Percentiles rank a stretch among this genome's conserved stretches.
phyloP scores from a whole-genome alignment of 352 stramenopile genomes.

The Phytopythium montanum region DNA sequence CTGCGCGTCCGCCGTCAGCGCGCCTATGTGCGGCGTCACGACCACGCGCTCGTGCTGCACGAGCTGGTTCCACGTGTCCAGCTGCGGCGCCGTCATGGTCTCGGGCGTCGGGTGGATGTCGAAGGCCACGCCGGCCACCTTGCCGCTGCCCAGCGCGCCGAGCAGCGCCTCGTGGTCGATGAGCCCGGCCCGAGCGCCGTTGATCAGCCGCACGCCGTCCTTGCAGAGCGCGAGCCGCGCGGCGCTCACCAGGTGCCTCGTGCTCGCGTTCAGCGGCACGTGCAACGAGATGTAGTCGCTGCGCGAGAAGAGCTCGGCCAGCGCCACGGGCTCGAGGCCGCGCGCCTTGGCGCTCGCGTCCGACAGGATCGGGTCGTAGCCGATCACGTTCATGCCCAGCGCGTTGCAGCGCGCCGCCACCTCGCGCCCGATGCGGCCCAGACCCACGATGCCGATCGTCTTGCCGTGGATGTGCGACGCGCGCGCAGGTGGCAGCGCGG shows the following conservation, averaged over 20 bases:
- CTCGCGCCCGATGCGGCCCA: conserved; percentile 92
- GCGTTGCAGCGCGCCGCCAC: conserved; percentile 91
- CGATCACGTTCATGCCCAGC: conserved; percentile 94
- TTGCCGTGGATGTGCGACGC: conserved; percentile 86
- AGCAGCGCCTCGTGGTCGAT: conserved; percentile 92
- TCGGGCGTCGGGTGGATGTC: conserved; percentile 45
- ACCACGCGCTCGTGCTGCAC: conserved; percentile 90
- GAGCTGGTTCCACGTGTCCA: conserved; percentile 65
- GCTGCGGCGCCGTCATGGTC: conserved; percentile 26
- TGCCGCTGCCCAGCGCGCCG: conserved; percentile 73
- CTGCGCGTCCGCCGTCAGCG: conserved; percentile 93
- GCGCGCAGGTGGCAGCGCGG: conserved; percentile 20
- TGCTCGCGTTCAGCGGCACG: conserved; percentile 94
- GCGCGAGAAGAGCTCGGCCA: conserved; percentile 85
- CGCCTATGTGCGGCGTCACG: conserved; percentile 94
- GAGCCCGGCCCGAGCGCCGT: conserved; percentile 92
- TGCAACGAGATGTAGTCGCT: conserved; percentile 97
- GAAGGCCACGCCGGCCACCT: conserved; percentile 75
- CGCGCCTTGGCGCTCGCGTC: conserved; percentile 69
- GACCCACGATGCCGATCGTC: conserved; percentile 92
- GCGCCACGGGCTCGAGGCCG: conserved; percentile 80
- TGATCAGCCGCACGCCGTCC: conserved; percentile 91
- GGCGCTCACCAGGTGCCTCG: conserved; percentile 88
- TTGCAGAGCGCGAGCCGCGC: conserved; percentile 87
- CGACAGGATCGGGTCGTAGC: conserved; percentile 93